Base-by-base conservation (phyloP, 73 alveolate genomes). In the Tetrahymena elliotti region DNA sequence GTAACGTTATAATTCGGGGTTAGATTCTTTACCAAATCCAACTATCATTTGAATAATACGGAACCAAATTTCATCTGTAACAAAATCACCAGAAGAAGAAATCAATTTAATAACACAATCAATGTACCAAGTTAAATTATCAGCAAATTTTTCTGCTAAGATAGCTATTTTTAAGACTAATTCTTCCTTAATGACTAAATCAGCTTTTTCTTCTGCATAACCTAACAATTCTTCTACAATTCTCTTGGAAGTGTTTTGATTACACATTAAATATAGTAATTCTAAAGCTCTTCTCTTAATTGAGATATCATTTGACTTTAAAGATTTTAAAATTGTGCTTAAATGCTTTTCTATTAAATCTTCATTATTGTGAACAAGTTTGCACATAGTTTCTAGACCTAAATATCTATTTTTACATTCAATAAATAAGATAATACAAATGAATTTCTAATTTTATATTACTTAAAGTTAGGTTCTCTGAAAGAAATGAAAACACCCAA, bases 1-100 rank as follows among this genome's bases (percentile, higher is more conserved):
- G 96, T 99, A 99, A 41, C 97, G 97, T 97, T 99, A 98, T 34
- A 98, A 93, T 83, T 96, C 98, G 35, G 53, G 93, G 84, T 99
- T 99, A 3, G 99, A 98, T 88, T 98, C 99, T 47, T 97, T 97
- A 94, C 99, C 99, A 93, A 98, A 99, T 34, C 99, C 99, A 20
- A 99, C 97, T 0, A 99, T 98, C 92, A 99, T 99, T 96, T 99
- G 98, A 3, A 98, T 98, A 52, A 99, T 98, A 96, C 99, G 96
- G 94, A 96, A 98, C 98, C 99, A 98, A 36, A 99, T 98, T 93
- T 99, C 99, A 33, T 99, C 99, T 53, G 99, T 97, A 0, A 99
- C 99, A 96, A 97, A 98, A 96, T 99, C 99, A 35, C 99, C 99
- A 2, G 99, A 99, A 41, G 97, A 97, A 95, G 98, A 99, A 83